Conservation (phyloP, 331 rosid genomes). For the Ulmus americana region DNA sequence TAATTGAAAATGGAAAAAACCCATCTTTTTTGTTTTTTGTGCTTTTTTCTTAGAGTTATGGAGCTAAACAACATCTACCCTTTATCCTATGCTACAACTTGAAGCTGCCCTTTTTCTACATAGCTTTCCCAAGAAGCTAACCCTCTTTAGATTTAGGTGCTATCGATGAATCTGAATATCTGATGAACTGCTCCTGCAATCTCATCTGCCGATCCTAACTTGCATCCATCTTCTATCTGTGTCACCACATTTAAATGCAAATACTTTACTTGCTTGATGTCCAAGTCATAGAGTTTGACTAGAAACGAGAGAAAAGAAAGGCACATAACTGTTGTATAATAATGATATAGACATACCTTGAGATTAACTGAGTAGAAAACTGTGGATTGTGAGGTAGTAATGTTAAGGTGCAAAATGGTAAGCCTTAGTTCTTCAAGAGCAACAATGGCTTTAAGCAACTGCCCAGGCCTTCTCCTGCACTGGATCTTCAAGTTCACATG, state of each 20-base stretch:
- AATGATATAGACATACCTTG: constrained; percentile 57
- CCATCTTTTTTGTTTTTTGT: background rate
- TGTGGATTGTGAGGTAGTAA: constrained; percentile 54
- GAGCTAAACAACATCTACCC: background rate
- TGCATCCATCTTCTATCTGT: constrained; percentile 87
- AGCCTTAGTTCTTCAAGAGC: constrained; percentile 77
- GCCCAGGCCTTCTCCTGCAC: constrained; percentile 53
- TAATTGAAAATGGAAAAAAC: background rate
- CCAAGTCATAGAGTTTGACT: constrained; percentile 59
- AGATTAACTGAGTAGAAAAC: constrained; percentile 86
- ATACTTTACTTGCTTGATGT: constrained; percentile 31
- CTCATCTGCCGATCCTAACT: constrained; percentile 63
- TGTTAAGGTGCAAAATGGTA: constrained; percentile 76
- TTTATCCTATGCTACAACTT: constrained; percentile 22
- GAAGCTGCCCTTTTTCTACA: background rate
- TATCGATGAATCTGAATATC: constrained; percentile 54
- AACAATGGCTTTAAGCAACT: constrained; percentile 60
- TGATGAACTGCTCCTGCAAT: constrained; percentile 69
- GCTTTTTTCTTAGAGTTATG: background rate
- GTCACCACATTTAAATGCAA: constrained; percentile 16
- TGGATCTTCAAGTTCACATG: constrained; percentile 87
- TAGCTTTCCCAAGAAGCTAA: no score
- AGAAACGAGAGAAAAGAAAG: background rate
- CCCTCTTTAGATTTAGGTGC: constrained; percentile 25
- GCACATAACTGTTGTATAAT: background rate